Conservation (phyloP, 2,329 filamentous ascomycete species). For the Colletotrichum tofieldiae region DNA sequence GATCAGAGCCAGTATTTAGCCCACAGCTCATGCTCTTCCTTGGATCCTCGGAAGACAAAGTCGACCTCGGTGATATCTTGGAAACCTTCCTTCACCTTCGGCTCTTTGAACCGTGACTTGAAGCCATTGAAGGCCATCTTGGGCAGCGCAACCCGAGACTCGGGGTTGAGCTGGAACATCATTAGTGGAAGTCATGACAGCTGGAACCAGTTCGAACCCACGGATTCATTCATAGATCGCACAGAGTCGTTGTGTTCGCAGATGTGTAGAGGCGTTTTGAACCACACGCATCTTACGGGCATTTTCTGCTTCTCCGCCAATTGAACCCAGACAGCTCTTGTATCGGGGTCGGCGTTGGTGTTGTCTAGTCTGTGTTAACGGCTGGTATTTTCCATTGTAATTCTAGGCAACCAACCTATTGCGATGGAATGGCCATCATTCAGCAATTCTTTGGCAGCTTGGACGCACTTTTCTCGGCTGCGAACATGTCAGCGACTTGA, state of each 20-base stretch:
- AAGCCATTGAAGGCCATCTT: slow-evolving; percentile 87
- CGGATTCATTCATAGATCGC: slow-evolving; percentile 74
- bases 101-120: slow-evolving; percentile 79
- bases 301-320: slow-evolving; percentile 80
- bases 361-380: slow-evolving; percentile 75
- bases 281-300: slow-evolving; percentile 88
- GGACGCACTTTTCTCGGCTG: slow-evolving; percentile 76
- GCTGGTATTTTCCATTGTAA: background rate
- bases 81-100: slow-evolving; percentile 84
- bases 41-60: slow-evolving; percentile 82
- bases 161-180: slow-evolving; percentile 79
- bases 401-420: slow-evolving; percentile 73
- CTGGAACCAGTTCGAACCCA: slow-evolving; percentile 45
- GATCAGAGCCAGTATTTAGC: slow-evolving; percentile 80
- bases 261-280: slow-evolving; percentile 79
- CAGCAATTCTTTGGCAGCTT: slow-evolving; percentile 78
- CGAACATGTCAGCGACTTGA: slow-evolving; percentile 43
- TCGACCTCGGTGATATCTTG: slow-evolving; percentile 82
- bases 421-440: slow-evolving; percentile 78
- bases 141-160: slow-evolving; percentile 81
- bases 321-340: slow-evolving; percentile 83
- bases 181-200: background rate
- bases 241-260: slow-evolving; percentile 91
- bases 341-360: slow-evolving; percentile 90
- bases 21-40: slow-evolving; percentile 81